Base-by-base conservation (phyloP, 192 early-diverging fungal species). In the Dissophora globulifera region DNA sequence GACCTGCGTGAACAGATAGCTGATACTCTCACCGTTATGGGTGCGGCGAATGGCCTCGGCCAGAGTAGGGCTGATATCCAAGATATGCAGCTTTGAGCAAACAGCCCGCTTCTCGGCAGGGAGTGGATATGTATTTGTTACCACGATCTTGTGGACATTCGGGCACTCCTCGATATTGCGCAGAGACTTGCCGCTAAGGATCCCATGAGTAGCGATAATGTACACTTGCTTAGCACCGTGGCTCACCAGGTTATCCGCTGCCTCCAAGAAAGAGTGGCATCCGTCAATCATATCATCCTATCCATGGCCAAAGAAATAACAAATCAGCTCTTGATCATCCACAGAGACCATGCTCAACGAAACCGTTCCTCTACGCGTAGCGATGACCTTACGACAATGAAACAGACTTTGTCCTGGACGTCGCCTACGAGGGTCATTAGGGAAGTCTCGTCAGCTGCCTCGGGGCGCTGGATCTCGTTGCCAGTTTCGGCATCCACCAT, bases 231-330 rank as follows among this genome's bases (percentile, higher is more conserved):
- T 89, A 6, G 91, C 93, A 59, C 80, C 76, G 67, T 95, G 93
- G 45, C 86, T 86, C 64, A 94, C 90, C 67, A 98, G 82, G 64
- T 94, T 93, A 62, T 94, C 91, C 49, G 95, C 94, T 17, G 96
- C 93, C 58, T 95, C 93, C 68, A 96, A 78, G 75, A 96, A 97
- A n/a, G 95, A 92, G 60, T 90, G 87, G 56, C 92, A 88, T 22
- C 87, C 86, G 68, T 99, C 96, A 66, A 98, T 95, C 80, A 96
- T 93, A 72, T 99, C 96, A 85, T 99, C 96, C 88, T 82, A 78
- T 46, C 15, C 17, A 43, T 23, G n/a, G n/a, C n/a, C 9, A 31
- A 25, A 46, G 54, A 25, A 32, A 48, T 29, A 25, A 25, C 9
- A 22, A 26, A 13, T 40, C n/a, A n/a, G n/a, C n/a, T n/a, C n/a